These are phyloP conservation scores for Perilla frutescens DNA, from an alignment of 257 asterid genomes.

Conservation along the genomic window DNA sequence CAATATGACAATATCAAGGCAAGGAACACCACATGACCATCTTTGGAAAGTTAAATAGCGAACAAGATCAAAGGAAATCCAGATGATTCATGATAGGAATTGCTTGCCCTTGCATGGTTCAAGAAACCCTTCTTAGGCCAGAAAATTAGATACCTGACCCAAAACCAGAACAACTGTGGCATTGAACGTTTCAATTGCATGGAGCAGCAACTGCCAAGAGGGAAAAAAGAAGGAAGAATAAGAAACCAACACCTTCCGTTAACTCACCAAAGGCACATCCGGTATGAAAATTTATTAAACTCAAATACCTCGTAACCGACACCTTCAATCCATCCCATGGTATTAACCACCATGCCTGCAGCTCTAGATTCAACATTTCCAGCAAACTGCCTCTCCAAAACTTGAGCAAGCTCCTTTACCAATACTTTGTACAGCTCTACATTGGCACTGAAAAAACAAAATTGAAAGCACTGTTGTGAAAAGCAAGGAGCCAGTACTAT, in stretches of 20 bases:
- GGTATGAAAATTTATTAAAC: conserved; percentile 7
- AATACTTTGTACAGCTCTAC: conserved; percentile 84
- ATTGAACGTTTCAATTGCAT: conserved; percentile 81
- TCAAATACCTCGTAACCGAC: conserved; percentile 88
- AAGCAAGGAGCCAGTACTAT: neutral
- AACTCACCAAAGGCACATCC: conserved; percentile 15
- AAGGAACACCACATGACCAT: neutral
- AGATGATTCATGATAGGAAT: conserved; percentile 8
- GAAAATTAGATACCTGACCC: conserved; percentile 78
- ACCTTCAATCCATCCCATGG: conserved; percentile 99
- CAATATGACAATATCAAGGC: conserved; percentile 4
- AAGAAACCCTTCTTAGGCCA: conserved; percentile 26
- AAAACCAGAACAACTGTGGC: conserved; percentile 90
- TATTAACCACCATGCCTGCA: conserved; percentile 93
- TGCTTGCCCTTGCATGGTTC: conserved; percentile 24
- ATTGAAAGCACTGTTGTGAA: conserved; percentile 1
- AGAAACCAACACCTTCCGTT: conserved; percentile 17
- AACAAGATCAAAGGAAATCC: neutral
- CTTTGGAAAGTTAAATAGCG: neutral
- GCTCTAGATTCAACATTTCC: conserved; percentile 94
- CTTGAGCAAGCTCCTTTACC: conserved; percentile 90
- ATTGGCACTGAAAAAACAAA: conserved; percentile 72
- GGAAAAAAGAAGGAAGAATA: conserved; percentile 6
- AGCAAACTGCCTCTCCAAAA: conserved; percentile 80
- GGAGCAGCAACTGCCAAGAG: conserved; percentile 80